A percentile compares a stretch with the other conserved stretches of the same genome.
These are phyloP conservation scores for Blepharisma japonicum DNA, from an alignment of 73 alveolate species.

Conservation along the genomic window DNA sequence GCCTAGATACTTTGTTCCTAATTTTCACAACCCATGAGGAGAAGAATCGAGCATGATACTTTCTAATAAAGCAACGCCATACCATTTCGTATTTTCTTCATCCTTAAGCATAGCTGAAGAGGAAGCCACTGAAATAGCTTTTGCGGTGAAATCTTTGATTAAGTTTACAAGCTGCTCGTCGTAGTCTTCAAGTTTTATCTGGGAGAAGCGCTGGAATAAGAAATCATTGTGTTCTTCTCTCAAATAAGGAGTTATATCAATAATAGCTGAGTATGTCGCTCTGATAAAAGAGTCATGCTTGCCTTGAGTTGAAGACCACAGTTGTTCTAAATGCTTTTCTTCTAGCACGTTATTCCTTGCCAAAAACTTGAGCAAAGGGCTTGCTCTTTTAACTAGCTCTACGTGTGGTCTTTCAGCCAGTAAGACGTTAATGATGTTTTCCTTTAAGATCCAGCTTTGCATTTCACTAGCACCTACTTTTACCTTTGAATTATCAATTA, in stretches of 20 bases:
- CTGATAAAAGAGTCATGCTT: slow-evolving; percentile 62
- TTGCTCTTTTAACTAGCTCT: slow-evolving; percentile 57
- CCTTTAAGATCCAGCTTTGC: slow-evolving; percentile 43
- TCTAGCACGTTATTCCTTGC: slow-evolving; percentile 39
- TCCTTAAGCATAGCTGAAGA: neutral
- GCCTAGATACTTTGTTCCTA: neutral
- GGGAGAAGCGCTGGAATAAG: slow-evolving; percentile 30
- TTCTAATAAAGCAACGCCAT: neutral
- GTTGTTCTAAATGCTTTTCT: slow-evolving; percentile 39
- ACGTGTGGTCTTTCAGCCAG: slow-evolving; percentile 55
- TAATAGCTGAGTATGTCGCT: slow-evolving; percentile 47
- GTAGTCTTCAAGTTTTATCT: slow-evolving; percentile 38
- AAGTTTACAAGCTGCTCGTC: slow-evolving; percentile 51
- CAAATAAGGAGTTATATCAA: slow-evolving; percentile 45
- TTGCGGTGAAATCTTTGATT: slow-evolving; percentile 55
- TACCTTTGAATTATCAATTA: slow-evolving; percentile 11
- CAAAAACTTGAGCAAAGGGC: slow-evolving; percentile 48
- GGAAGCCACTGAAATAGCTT: slow-evolving; percentile 29
- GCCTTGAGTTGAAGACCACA: slow-evolving; percentile 58
- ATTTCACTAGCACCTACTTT: slow-evolving; percentile 42
- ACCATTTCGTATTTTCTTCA: neutral
- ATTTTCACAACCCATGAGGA: neutral
- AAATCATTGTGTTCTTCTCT: slow-evolving; percentile 37
- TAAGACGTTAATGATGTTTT: slow-evolving; percentile 40
- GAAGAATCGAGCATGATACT: neutral